These are phyloP conservation scores for Camellia lanceoleosa DNA, from an alignment of 148 eudicot species.

Conservation along the genomic window DNA sequence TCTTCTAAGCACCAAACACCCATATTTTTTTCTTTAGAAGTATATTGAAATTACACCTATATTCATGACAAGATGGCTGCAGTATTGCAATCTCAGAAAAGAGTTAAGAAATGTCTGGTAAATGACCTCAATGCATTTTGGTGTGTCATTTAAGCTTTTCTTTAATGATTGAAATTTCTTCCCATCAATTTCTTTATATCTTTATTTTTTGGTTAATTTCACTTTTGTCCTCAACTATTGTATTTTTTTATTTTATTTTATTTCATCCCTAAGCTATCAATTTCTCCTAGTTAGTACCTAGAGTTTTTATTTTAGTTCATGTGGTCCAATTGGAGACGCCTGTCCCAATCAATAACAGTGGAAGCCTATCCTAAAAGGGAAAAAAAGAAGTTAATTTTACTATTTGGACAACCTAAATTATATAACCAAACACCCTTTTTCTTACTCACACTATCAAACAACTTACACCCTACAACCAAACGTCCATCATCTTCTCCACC, in stretches of 20 bases:
- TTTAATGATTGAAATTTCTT: not conserved
- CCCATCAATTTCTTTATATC: not conserved
- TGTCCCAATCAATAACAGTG: too few relatives aligned
- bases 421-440: too few relatives aligned
- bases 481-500: too few relatives aligned
- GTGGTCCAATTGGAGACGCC: too few relatives aligned
- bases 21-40: not conserved
- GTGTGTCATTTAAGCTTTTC: not conserved
- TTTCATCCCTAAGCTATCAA: too few relatives aligned
- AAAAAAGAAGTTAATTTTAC: too few relatives aligned
- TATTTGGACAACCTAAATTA: too few relatives aligned
- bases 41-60: not conserved
- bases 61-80: not conserved
- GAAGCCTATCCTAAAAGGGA: too few relatives aligned
- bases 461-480: too few relatives aligned
- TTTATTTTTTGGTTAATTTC: not conserved
- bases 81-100: not conserved
- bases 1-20: not conserved
- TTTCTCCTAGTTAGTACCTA: too few relatives aligned
- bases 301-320: too few relatives aligned
- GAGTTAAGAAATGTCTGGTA: not conserved
- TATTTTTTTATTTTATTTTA: not conserved
- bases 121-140: not conserved
- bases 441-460: too few relatives aligned
- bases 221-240: not conserved